Base-by-base conservation (phyloP, 2,329 filamentous ascomycete species). In the Parafenestella ontariensis region DNA sequence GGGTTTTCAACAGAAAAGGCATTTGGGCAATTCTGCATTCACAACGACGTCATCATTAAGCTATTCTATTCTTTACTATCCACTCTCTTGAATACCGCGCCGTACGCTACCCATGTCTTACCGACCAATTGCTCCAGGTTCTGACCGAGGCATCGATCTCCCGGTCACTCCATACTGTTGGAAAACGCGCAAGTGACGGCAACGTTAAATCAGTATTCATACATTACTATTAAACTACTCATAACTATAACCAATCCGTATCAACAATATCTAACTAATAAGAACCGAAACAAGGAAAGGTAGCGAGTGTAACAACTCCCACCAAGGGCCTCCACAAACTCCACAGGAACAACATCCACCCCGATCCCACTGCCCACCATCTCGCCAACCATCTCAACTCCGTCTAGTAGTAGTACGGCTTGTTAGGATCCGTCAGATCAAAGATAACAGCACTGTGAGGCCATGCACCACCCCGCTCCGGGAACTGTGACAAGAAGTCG, bases 401-500 rank as follows among this genome's bases (percentile, higher is more conserved):
- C 21, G 6, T 31, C 37, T 58, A 58, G 48, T 58, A 58, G 52
- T 55, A 58, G 36, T 43, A 46, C 15, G 56, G 56, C 15, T 58
- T 52, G 17, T 54, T 41, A 2, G 56, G 83, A 53, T 86, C 83
- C 15, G 81, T 81, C 15, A 86, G 66, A 62, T 86, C 83, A 64
- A 83, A 86, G 46, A 86, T 79, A 7, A 85, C 83, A 40, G 69
- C 76, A 10, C 82, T 85, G 61, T 87, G 84, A 34, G 84, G 84
- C 65, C 81, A 82, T 3, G 80, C 85, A 23, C 85, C 85, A 44
- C 85, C 84, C 34, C 83, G 77, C 58, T 79, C 80, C 6, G 79
- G 77, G 58, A 85, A 87, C 54, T 82, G 79, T 43, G 69, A 69
- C 56, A 76, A 75, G 65, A 87, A 87, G 65, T 87, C 80, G 62